Percentiles rank a stretch among this genome's conserved stretches.
Evolutionary conservation across 148 eudicot species (phyloP).

Genomic region (Cornus kousa): DNA sequence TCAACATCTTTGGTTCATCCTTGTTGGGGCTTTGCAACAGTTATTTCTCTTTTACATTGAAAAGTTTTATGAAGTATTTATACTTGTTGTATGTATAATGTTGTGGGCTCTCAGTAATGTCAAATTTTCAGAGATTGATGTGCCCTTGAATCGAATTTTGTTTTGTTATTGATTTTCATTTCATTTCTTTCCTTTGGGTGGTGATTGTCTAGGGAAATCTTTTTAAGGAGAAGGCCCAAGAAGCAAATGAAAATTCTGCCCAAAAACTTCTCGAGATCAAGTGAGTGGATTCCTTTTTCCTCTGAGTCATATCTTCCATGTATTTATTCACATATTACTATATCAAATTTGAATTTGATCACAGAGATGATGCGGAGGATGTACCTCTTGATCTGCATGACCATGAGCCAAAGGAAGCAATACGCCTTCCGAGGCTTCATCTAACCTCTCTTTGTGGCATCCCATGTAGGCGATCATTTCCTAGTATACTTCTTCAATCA

Average conservation of each 20-base stretch:
- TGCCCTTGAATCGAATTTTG: background rate
- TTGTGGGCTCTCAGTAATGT: background rate
- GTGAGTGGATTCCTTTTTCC: conserved; percentile 19
- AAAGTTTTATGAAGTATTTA: too few relatives aligned
- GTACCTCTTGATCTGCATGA: conserved; percentile 47
- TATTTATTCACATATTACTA: background rate
- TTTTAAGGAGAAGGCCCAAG: conserved; percentile 53
- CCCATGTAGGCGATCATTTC: conserved; percentile 36
- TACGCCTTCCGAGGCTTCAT: conserved; percentile 45
- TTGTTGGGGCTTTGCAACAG: background rate
- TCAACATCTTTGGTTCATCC: background rate
- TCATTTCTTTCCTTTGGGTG: background rate
- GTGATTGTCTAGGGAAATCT: conserved; percentile 54
- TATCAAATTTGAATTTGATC: conserved; percentile 4
- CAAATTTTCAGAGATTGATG: background rate
- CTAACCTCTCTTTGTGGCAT: conserved; percentile 58
- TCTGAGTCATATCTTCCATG: background rate
- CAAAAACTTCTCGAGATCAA: conserved; percentile 46
- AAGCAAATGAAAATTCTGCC: conserved; percentile 64
- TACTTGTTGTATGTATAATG: background rate
- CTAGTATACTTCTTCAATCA: background rate
- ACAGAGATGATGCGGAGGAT: conserved; percentile 44
- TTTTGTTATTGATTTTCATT: background rate
- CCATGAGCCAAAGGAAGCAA: conserved; percentile 52
- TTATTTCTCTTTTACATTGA: background rate